Evolutionary conservation across 805 yeast genomes (phyloP).

Genomic region (Yarrowia keelungensis): DNA sequence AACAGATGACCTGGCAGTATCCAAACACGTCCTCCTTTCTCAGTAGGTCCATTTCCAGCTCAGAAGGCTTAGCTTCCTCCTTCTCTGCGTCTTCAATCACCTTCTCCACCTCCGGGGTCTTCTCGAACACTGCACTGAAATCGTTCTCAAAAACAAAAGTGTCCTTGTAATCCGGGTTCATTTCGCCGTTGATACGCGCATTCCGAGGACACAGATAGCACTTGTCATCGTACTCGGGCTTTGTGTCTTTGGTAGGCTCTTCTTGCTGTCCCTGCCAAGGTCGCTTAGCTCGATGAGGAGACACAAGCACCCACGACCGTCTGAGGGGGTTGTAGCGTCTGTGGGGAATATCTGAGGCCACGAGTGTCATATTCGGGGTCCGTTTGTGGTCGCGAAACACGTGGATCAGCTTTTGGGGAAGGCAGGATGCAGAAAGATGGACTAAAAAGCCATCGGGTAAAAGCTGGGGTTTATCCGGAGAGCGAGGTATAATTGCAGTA

Average conservation of each 20-base stretch:
- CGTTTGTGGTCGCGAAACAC: not conserved
- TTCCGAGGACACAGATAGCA: constrained; percentile 80
- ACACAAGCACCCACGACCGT: constrained; percentile 71
- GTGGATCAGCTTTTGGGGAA: not conserved
- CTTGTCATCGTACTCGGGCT: constrained; percentile 65
- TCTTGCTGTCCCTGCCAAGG: constrained; percentile 85
- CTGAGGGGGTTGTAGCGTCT: constrained; percentile 73
- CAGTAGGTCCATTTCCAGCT: constrained; percentile 56
- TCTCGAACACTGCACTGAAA: constrained; percentile 67
- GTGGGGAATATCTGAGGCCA: constrained; percentile 62
- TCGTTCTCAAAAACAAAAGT: constrained; percentile 73
- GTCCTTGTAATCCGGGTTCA: constrained; percentile 62
- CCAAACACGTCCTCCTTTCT: constrained; percentile 68
- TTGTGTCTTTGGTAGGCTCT: constrained; percentile 52
- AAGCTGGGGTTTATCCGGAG: constrained; percentile 37
- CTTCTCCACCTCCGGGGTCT: constrained; percentile 36
- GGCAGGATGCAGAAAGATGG: not conserved
- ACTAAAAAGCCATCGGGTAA: not conserved
- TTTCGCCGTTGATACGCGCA: constrained; percentile 64
- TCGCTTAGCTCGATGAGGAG: constrained; percentile 78
- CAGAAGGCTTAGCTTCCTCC: constrained; percentile 42
- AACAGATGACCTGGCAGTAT: constrained; percentile 73
- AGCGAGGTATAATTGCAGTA: not conserved
- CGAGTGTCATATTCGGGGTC: not conserved
- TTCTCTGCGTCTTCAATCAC: constrained; percentile 36